Conservation (phyloP, 1,284 basidiomycete genomes). For the Cerioporus squamosus region DNA sequence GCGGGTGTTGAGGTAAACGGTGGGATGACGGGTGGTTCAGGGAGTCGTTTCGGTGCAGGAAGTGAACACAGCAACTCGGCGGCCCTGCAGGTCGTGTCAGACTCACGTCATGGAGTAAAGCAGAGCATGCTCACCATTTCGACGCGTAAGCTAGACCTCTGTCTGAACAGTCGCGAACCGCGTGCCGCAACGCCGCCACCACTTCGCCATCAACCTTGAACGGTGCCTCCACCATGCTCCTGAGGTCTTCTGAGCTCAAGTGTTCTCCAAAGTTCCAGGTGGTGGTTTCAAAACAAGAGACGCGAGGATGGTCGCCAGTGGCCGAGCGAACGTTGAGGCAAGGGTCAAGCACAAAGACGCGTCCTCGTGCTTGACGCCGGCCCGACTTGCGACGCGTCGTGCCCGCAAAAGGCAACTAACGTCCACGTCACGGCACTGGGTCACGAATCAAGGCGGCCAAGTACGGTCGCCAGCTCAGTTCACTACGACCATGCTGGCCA, state of each 20-base stretch:
- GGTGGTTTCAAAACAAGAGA: background rate
- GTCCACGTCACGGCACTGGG: too few species aligned
- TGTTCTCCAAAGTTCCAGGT: background rate
- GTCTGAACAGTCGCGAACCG: slow-evolving; percentile 52
- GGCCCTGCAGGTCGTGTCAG: slow-evolving; percentile 47
- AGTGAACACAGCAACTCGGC: slow-evolving; percentile 73
- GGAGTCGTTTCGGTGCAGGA: slow-evolving; percentile 47
- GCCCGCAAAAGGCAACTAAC: too few species aligned
- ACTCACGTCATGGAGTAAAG: slow-evolving; percentile 3
- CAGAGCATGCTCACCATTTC: slow-evolving; percentile 62
- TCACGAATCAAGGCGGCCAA: too few species aligned
- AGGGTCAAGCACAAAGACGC: background rate
- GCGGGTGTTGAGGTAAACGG: slow-evolving; percentile 54
- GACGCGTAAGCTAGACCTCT: slow-evolving; percentile 51
- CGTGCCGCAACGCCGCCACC: slow-evolving; percentile 51
- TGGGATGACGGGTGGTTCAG: slow-evolving; percentile 24
- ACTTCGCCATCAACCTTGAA: slow-evolving; percentile 34
- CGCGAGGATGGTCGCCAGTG: background rate
- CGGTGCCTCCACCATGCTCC: slow-evolving; percentile 14
- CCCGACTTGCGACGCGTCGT: too few species aligned
- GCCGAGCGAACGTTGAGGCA: background rate
- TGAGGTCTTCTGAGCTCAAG: background rate
- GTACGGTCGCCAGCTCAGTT: too few species aligned
- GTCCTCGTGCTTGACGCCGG: background rate
- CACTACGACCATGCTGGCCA: too few species aligned